Evolutionary conservation across 2,329 filamentous ascomycete genomes (phyloP).

Genomic region (Pseudocercospora crystallina): DNA sequence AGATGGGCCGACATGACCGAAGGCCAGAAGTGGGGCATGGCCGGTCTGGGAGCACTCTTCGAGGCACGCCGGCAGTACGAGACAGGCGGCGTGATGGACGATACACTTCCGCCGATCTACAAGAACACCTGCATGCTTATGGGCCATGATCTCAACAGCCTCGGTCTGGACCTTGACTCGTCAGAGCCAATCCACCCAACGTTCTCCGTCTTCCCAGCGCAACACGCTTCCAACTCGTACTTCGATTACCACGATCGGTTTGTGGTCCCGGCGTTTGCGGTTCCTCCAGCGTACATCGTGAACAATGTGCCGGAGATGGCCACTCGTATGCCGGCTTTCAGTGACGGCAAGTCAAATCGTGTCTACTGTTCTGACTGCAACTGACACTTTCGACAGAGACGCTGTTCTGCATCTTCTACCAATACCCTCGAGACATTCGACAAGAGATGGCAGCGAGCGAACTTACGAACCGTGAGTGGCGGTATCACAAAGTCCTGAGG

Average conservation of each 20-base stretch:
- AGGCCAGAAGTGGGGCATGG: constrained; percentile 59
- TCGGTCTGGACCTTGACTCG: constrained; percentile 62
- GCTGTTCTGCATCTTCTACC: constrained; percentile 69
- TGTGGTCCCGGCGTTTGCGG: constrained; percentile 62
- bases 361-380: neutral
- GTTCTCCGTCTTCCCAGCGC: constrained; percentile 63
- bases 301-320: constrained; percentile 64
- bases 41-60: constrained; percentile 57
- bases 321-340: constrained; percentile 34
- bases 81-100: constrained; percentile 28
- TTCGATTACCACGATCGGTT: constrained; percentile 47
- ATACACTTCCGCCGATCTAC: constrained; percentile 30
- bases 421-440: constrained; percentile 63
- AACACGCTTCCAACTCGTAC: constrained; percentile 30
- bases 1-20: constrained; percentile 59
- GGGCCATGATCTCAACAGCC: constrained; percentile 63
- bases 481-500: constrained; percentile 55
- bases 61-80: constrained; percentile 29
- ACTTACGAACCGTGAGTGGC: constrained; percentile 54
- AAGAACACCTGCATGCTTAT: constrained; percentile 48
- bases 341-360: constrained; percentile 30
- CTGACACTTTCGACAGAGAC: constrained; percentile 56
- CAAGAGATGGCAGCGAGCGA: constrained; percentile 66
- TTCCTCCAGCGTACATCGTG: constrained; percentile 65
- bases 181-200: constrained; percentile 58